Evolutionary conservation across 371 early-diverging fungal species (phyloP).

Genomic region (Rhizopus sp.): DNA sequence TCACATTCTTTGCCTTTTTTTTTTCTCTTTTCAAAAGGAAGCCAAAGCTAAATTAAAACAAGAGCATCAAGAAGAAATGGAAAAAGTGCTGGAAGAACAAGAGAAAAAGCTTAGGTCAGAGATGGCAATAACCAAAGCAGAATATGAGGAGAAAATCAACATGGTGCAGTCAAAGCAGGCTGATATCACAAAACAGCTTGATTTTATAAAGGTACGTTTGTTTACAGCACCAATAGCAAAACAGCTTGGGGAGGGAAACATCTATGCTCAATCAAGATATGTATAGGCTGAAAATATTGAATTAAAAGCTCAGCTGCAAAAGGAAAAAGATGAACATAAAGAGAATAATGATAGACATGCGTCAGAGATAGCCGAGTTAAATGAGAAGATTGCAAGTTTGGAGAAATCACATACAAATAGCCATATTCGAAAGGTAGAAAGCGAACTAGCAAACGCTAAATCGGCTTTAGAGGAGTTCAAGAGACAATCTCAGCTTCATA

Average conservation of each 20-base stretch:
- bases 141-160: conserved; percentile 1
- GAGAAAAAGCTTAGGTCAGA: conserved; percentile 13
- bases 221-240: conserved; percentile 6
- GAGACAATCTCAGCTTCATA: conserved; percentile 22
- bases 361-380: background rate
- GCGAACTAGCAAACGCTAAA: conserved; percentile 24
- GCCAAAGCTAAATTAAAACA: conserved; percentile 1
- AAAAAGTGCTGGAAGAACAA: conserved; percentile 8
- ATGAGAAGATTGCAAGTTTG: conserved; percentile 15
- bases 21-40: background rate
- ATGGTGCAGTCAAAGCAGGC: background rate
- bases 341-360: conserved; percentile 8
- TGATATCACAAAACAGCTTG: conserved; percentile 3
- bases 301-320: conserved; percentile 1
- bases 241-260: conserved; percentile 3
- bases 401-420: conserved; percentile 26
- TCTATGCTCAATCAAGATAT: background rate
- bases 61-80: conserved; percentile 12
- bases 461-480: conserved; percentile 32
- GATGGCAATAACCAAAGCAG: background rate
- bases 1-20: too few species aligned
- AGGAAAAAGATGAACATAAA: conserved; percentile 7
- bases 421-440: conserved; percentile 33
- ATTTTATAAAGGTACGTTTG: background rate
- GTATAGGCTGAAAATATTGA: conserved; percentile 16